Conservation (phyloP, 805 yeast genomes). For the Candida odintsovae region DNA sequence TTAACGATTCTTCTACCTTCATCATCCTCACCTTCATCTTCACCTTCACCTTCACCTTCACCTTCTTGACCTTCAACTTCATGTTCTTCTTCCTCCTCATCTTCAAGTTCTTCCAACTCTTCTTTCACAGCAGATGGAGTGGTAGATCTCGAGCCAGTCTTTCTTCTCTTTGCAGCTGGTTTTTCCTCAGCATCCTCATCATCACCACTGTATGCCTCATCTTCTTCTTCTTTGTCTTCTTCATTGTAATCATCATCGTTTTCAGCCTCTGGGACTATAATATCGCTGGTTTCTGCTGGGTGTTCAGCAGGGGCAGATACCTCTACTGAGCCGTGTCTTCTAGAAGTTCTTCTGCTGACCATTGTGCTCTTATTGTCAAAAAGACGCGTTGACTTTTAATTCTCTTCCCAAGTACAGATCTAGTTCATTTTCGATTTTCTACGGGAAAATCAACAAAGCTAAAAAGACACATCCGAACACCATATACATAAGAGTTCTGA, state of each 20-base stretch:
- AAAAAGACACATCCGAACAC: no score
- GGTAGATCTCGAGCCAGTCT: neutral
- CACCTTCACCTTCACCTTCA: constrained; percentile 22
- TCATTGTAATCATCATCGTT: neutral
- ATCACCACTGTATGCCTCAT: neutral
- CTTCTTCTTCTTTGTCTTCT: neutral
- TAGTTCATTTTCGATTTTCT: no score
- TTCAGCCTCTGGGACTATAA: constrained; percentile 36
- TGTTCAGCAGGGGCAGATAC: constrained; percentile 77
- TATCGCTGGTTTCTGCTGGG: constrained; percentile 73
- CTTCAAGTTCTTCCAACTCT: constrained; percentile 2
- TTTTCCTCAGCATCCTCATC: neutral
- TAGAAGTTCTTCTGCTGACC: neutral
- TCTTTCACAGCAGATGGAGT: neutral
- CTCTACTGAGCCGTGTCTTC: constrained; percentile 65
- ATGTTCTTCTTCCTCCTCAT: constrained; percentile 21
- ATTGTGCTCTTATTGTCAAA: neutral
- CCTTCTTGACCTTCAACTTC: constrained; percentile 19
- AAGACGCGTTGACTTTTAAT: neutral
- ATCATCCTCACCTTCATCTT: constrained; percentile 23
- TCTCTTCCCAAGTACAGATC: neutral
- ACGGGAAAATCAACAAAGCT: no score
- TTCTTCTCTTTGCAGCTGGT: neutral
- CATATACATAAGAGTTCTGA: no score
- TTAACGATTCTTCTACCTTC: constrained; percentile 15